phyloP scores from a whole-genome alignment of 2,329 filamentous ascomycete genomes.

The Xylaria sp. region DNA sequence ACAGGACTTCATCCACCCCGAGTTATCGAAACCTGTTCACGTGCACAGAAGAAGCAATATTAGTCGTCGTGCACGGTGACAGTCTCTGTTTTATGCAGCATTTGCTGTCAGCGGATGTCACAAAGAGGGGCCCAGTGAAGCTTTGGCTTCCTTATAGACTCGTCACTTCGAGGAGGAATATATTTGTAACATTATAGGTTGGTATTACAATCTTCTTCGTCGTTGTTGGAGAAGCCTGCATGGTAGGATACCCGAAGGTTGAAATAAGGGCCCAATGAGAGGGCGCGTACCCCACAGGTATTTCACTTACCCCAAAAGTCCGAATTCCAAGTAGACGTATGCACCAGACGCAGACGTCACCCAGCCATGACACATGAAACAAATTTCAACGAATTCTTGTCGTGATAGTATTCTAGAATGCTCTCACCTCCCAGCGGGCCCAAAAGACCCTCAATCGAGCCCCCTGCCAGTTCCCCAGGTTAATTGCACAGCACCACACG shows the following conservation, averaged over 20 bases:
- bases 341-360: neutral
- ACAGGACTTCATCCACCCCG: too few relatives aligned
- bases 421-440: neutral
- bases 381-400: neutral
- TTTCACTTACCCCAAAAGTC: neutral
- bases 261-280: neutral
- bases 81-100: neutral
- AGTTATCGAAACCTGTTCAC: too few relatives aligned
- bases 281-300: neutral
- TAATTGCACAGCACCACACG: neutral
- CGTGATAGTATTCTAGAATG: constrained; percentile 18
- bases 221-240: neutral
- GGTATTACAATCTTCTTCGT: neutral
- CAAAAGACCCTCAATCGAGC: neutral
- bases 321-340: neutral
- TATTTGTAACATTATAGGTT: neutral
- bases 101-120: neutral
- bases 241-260: neutral
- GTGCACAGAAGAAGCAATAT: too few relatives aligned
- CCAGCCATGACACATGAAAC: constrained; percentile 9
- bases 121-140: neutral
- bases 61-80: too few relatives aligned
- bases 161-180: neutral
- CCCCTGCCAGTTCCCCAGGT: neutral
- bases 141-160: neutral